phyloP scores from a whole-genome alignment of 192 early-diverging fungal genomes.

The Coemansia sp. region DNA sequence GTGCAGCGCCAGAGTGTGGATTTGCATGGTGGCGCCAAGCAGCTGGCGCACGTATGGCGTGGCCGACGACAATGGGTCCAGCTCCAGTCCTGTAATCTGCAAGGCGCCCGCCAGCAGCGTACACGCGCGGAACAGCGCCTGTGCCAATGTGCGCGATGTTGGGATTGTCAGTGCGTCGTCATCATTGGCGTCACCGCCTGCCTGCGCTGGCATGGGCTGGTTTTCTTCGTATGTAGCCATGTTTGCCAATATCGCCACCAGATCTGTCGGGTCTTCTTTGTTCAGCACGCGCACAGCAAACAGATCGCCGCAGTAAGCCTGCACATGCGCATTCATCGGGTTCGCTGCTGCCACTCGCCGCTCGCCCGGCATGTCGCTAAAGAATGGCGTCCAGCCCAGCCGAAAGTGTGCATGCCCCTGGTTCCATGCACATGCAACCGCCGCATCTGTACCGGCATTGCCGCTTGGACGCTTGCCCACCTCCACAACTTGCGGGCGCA shows the following conservation, averaged over 20 bases:
- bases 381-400: constrained; percentile 53
- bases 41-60: constrained; percentile 46
- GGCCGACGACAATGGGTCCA: constrained; percentile 44
- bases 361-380: constrained; percentile 25
- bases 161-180: constrained; percentile 20
- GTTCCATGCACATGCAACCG: constrained; percentile 37
- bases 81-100: constrained; percentile 23
- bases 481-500: constrained; percentile 32
- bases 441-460: constrained; percentile 7
- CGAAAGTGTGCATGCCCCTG: constrained; percentile 45
- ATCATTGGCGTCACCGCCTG: background rate
- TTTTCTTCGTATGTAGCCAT: constrained; percentile 44
- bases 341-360: background rate
- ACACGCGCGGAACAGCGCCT: constrained; percentile 42
- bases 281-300: constrained; percentile 52
- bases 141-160: constrained; percentile 40
- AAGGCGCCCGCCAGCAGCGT: constrained; percentile 40
- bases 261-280: constrained; percentile 51
- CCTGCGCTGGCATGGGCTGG: constrained; percentile 14
- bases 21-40: constrained; percentile 52
- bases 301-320: constrained; percentile 52
- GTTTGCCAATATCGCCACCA: constrained; percentile 51
- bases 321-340: constrained; percentile 17
- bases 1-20: constrained; percentile 50
- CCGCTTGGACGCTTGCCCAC: constrained; percentile 18